Evolutionary conservation across 305 asterid species (phyloP).

Genomic region (Fraxinus baroniana): DNA sequence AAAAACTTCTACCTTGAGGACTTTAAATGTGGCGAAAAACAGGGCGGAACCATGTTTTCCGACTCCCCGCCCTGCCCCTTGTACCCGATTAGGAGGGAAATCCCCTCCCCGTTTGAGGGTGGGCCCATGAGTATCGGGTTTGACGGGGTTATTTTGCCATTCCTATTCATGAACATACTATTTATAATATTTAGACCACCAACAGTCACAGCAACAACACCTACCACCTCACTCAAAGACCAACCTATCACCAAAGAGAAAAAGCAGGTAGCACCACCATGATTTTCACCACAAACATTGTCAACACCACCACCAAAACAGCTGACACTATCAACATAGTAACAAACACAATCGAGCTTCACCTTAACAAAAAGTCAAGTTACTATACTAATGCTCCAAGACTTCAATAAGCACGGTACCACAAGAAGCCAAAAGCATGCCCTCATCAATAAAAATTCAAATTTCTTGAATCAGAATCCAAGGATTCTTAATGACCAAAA

Average conservation of each 20-base stretch:
- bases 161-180: not conserved
- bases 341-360: not conserved
- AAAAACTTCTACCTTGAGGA: not conserved
- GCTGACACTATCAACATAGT: not conserved
- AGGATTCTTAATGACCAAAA: not conserved
- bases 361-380: not conserved
- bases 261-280: not conserved
- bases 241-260: not conserved
- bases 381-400: not conserved
- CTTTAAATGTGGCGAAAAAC: not conserved
- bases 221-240: not conserved
- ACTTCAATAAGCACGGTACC: not conserved
- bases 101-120: not conserved
- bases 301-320: not conserved
- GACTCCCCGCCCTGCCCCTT: not conserved
- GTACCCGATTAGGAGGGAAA: too few species aligned
- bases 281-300: not conserved
- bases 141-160: not conserved
- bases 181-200: not conserved
- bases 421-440: not conserved
- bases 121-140: not conserved
- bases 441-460: not conserved
- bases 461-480: not conserved
- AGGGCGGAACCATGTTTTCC: not conserved
- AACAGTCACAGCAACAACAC: not conserved